Evolutionary conservation across 2,329 filamentous ascomycete genomes (phyloP).

Genomic region (Fusarium acutatum): DNA sequence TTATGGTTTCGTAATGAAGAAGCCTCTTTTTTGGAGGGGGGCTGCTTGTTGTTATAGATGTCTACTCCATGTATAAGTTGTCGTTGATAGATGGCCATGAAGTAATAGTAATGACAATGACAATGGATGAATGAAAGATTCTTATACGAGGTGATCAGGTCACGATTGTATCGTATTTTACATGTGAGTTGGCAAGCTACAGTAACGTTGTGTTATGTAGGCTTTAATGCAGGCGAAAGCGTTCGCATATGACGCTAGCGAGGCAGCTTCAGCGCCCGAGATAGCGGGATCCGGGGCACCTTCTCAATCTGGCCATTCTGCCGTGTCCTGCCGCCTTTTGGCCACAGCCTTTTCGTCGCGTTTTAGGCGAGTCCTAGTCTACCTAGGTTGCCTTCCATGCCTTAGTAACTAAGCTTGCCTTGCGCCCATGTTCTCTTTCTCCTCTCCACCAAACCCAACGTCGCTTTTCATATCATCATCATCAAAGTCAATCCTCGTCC

Average conservation of each 20-base stretch:
- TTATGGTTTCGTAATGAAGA: constrained; percentile 6
- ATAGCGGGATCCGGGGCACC: constrained; percentile 23
- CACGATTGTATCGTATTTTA: background rate
- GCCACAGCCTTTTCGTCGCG: constrained; percentile 43
- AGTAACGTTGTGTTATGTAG: constrained; percentile 9
- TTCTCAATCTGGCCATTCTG: constrained; percentile 41
- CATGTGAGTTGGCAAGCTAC: background rate
- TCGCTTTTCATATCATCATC: constrained; percentile 26
- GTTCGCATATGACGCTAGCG: constrained; percentile 36
- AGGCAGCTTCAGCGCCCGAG: constrained; percentile 17
- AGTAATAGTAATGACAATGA: constrained; percentile 29
- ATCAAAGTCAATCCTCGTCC: constrained; percentile 7
- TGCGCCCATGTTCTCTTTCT: constrained; percentile 37
- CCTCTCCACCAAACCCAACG: constrained; percentile 35
- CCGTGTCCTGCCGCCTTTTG: constrained; percentile 39
- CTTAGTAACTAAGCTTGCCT: constrained; percentile 13
- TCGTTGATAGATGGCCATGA: background rate
- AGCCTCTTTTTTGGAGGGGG: background rate
- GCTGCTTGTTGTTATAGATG: background rate
- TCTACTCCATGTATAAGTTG: background rate
- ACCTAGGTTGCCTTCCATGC: background rate
- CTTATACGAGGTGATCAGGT: background rate
- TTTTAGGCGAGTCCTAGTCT: constrained; percentile 6
- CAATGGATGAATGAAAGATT: background rate
- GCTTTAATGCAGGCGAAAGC: constrained; percentile 28